These are phyloP conservation scores for Xerocomellus intermedius DNA, from an alignment of 768 basidiomycete species.

Conservation along the genomic window DNA sequence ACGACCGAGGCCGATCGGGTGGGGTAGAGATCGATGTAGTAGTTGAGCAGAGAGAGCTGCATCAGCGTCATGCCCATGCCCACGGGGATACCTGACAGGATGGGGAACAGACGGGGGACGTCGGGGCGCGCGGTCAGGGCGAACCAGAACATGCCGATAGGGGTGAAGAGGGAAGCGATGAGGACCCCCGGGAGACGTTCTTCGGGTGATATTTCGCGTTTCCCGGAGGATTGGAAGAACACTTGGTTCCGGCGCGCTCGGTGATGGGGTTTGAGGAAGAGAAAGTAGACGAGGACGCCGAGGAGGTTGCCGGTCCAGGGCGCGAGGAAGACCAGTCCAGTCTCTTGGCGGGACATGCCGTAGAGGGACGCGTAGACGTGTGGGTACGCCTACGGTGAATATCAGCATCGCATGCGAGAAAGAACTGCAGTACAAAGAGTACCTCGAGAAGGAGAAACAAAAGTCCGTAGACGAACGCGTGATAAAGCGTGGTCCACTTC, in stretches of 20 bases:
- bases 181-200: slow-evolving; percentile 28
- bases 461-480: slow-evolving; percentile 29
- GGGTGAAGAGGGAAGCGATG: slow-evolving; percentile 26
- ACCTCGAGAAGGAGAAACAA: slow-evolving; percentile 32
- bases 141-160: slow-evolving; percentile 30
- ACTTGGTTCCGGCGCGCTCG: slow-evolving; percentile 17
- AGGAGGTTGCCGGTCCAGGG: slow-evolving; percentile 27
- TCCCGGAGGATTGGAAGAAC: slow-evolving; percentile 19
- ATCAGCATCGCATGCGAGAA: not conserved
- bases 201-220: slow-evolving; percentile 25
- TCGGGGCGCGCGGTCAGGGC: slow-evolving; percentile 20
- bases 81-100: slow-evolving; percentile 26
- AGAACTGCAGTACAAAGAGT: not conserved
- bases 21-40: slow-evolving; percentile 32
- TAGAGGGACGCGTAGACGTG: slow-evolving; percentile 21
- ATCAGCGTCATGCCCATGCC: slow-evolving; percentile 31
- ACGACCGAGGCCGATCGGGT: slow-evolving; percentile 30
- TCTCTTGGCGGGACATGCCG: slow-evolving; percentile 24
- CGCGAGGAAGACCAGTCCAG: slow-evolving; percentile 24
- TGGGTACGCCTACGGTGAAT: slow-evolving; percentile 19
- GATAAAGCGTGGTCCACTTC: slow-evolving; percentile 27
- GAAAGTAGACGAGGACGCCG: slow-evolving; percentile 26
- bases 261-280: slow-evolving; percentile 22
- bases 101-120: slow-evolving; percentile 6
- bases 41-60: slow-evolving; percentile 28